Percentiles rank a stretch among this genome's conserved stretches.
Conservation (phyloP, 1,139 yeast species). For the Geotrichum reessii region DNA sequence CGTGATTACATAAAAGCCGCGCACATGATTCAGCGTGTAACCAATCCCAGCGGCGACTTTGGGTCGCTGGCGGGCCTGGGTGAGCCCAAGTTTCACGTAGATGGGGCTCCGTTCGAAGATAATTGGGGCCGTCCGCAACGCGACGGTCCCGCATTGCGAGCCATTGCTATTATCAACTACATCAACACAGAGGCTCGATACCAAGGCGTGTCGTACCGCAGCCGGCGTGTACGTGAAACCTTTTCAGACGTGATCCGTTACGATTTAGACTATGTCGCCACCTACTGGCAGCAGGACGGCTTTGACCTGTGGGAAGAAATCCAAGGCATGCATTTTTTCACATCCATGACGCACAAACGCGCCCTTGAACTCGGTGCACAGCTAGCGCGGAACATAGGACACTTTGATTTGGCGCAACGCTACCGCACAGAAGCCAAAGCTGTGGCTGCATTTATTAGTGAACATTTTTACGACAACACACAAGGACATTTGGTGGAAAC, state of each 20-base stretch:
- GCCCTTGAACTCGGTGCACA: slow-evolving; percentile 57
- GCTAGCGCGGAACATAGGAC: slow-evolving; percentile 41
- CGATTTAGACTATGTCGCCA: slow-evolving; percentile 60
- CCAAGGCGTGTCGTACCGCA: slow-evolving; percentile 22
- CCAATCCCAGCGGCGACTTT: slow-evolving; percentile 66
- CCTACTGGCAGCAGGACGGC: slow-evolving; percentile 61
- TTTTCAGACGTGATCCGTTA: slow-evolving; percentile 50
- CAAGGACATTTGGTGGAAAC: slow-evolving; percentile 63
- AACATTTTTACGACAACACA: slow-evolving; percentile 30
- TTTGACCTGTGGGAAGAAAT: slow-evolving; percentile 96
- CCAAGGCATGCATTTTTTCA: slow-evolving; percentile 67
- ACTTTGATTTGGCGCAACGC: slow-evolving; percentile 33
- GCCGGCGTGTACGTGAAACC: slow-evolving; percentile 16
- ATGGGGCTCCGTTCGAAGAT: slow-evolving; percentile 57
- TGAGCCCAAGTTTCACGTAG: slow-evolving; percentile 77
- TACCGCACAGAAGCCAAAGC: slow-evolving; percentile 29
- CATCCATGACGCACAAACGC: slow-evolving; percentile 65
- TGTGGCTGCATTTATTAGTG: slow-evolving; percentile 39
- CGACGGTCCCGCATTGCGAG: slow-evolving; percentile 88
- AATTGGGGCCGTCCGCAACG: slow-evolving; percentile 95
- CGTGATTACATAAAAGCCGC: slow-evolving; percentile 60
- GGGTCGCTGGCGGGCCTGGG: slow-evolving; percentile 56
- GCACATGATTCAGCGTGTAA: slow-evolving; percentile 53
- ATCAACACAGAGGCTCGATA: slow-evolving; percentile 41
- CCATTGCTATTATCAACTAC: slow-evolving; percentile 57